phyloP scores from a whole-genome alignment of 2,329 filamentous ascomycete species.

The Xylaria sp. region DNA sequence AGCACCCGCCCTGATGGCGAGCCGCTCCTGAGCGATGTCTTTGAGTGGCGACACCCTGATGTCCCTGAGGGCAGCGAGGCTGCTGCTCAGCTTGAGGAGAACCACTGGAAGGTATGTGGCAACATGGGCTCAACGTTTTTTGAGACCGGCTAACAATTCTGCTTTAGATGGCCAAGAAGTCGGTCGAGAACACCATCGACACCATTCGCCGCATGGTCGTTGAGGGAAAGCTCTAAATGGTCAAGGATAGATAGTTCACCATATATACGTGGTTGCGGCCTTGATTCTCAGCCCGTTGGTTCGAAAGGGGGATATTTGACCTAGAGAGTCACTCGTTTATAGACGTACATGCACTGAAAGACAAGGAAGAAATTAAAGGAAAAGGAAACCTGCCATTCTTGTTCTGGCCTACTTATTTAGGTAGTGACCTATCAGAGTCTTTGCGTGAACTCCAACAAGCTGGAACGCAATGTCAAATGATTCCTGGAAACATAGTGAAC shows the following conservation, averaged over 20 bases:
- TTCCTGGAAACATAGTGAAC: too few relatives aligned
- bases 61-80: conserved; percentile 28
- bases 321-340: background rate
- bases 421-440: too few relatives aligned
- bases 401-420: background rate
- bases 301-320: background rate
- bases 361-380: background rate
- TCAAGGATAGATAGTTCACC: conserved; percentile 3
- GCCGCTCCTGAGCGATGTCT: conserved; percentile 34
- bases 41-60: conserved; percentile 34
- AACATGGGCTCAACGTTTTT: background rate
- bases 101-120: conserved; percentile 25
- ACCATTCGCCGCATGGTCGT: conserved; percentile 28
- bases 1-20: conserved; percentile 29
- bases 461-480: too few relatives aligned
- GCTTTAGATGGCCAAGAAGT: conserved; percentile 28
- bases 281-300: background rate
- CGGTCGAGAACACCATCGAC: conserved; percentile 31
- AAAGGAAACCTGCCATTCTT: background rate
- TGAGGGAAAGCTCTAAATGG: conserved; percentile 23
- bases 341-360: background rate
- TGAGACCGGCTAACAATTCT: background rate
- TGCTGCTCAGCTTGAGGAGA: conserved; percentile 24
- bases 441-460: too few relatives aligned
- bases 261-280: background rate